Percentiles rank a stretch among this genome's conserved stretches.
These are phyloP conservation scores for Triadica sebifera DNA, from an alignment of 345 rosid species.

Conservation along the genomic window DNA sequence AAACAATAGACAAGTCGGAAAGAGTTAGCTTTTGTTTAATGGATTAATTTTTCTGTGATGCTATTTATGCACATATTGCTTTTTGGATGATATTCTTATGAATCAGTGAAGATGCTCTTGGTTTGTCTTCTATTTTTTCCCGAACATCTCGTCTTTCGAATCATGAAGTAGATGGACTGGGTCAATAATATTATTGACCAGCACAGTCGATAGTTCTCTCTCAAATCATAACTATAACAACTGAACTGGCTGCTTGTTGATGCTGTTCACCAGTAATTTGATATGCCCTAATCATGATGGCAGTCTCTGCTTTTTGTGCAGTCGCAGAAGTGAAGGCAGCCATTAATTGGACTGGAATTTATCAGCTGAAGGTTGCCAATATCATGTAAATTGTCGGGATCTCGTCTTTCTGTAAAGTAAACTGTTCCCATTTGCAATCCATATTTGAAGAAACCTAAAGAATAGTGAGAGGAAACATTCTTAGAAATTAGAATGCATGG, in stretches of 20 bases:
- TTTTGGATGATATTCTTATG: not conserved
- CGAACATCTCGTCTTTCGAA: not conserved
- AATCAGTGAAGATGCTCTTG: not conserved
- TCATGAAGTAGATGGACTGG: not conserved
- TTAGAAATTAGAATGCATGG: not conserved
- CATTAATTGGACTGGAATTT: constrained; percentile 10
- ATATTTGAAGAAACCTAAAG: constrained; percentile 12
- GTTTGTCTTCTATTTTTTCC: not conserved
- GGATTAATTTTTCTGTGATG: not conserved
- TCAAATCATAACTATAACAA: not conserved
- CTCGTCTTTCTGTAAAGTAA: constrained; percentile 35
- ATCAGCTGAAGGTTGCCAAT: constrained; percentile 20
- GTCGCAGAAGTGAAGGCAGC: constrained; percentile 16
- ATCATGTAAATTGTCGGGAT: constrained; percentile 28
- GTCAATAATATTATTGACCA: not conserved
- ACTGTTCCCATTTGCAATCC: constrained; percentile 8
- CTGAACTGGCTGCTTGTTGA: not conserved
- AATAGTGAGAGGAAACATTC: not conserved
- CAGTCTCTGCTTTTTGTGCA: not conserved
- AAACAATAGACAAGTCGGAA: not conserved
- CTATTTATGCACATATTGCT: not conserved
- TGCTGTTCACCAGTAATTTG: not conserved
- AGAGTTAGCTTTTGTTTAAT: not conserved
- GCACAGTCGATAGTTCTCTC: not conserved
- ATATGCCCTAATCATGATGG: not conserved